Evolutionary conservation across 1,139 yeast genomes (phyloP), one percentile per base, ranked within the genome.

Genomic region (Pichia sp.): DNA sequence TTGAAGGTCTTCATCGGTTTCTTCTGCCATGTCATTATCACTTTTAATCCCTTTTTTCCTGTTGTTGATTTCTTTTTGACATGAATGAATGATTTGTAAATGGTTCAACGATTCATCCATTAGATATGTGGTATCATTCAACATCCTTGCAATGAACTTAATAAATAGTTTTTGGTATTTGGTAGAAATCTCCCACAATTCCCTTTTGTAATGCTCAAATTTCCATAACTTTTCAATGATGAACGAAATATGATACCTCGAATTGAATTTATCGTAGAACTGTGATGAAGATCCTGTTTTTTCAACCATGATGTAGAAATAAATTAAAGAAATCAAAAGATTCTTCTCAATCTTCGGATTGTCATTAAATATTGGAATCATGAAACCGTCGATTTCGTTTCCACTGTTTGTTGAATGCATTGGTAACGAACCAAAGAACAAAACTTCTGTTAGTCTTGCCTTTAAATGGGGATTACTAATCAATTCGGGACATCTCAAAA

Each of bases 281-380:
- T 92, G 98, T 0, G 95, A 81, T 5, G 94, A 81, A 3, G 97
- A 85, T 6, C 98, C 98, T 0, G 98, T 94, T 59, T 86, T 87
- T 61, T 92, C 99, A 46, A 90, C 92, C 73, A 86, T 88, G 38
- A 92, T 95, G 62, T 92, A 92, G 53, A 88, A 85, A 58, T 87
- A 94, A 65, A 92, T 73, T 49, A 92, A 71, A 0, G 95, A 84
- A 57, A 86, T 90, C 48, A 92, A 69, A 47, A 94, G 62, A 58
- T 90, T 80, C 41, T 81, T 71, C 39, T 69, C 66, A 1, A 87
- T 84, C 41, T 84, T 59, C 44, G 75, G 72, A 56, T 87, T 80
- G 9, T 79, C 67, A 54, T 74, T 79, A 62, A 87, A 81, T 5
- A 81, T 71, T 10, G 73, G 71, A 48, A 80, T 69, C 73, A 88